A percentile compares a stretch with the other conserved stretches of the same genome.
Evolutionary conservation across 208 protist genomes (phyloP).

Genomic region (Willaertia magna): DNA sequence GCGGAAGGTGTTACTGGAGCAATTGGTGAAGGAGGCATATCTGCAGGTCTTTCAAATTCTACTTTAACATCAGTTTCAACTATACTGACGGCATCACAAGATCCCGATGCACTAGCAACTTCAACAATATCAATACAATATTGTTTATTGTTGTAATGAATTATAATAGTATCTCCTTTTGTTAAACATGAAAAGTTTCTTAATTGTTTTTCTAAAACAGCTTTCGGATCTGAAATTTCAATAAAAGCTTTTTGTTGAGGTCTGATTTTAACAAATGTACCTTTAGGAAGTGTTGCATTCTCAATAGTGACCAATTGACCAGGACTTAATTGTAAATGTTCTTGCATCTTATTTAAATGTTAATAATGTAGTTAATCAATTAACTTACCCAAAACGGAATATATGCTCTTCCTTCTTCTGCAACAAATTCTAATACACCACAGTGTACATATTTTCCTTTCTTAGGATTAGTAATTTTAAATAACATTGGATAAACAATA

Average conservation of each 20-base stretch:
- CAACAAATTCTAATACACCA: conserved; percentile 77
- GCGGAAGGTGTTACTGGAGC: conserved; percentile 6
- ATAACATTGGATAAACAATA: conserved; percentile 74
- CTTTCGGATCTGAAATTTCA: conserved; percentile 72
- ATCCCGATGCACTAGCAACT: conserved; percentile 3
- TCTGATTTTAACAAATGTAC: conserved; percentile 70
- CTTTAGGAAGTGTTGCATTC: conserved; percentile 53
- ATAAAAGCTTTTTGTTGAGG: conserved; percentile 73
- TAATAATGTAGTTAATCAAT: background rate
- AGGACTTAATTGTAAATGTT: conserved; percentile 49
- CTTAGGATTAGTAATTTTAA: conserved; percentile 49
- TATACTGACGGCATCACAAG: conserved; percentile 57
- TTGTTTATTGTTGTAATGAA: conserved; percentile 62
- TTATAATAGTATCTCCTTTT: conserved; percentile 63
- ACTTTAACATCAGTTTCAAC: conserved; percentile 82
- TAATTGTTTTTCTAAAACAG: conserved; percentile 64
- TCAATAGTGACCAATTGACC: conserved; percentile 48
- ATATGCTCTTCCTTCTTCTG: conserved; percentile 61
- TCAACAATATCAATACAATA: conserved; percentile 71
- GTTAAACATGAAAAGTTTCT: conserved; percentile 71
- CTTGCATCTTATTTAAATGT: conserved; percentile 54
- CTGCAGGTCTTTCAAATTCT: conserved; percentile 73
- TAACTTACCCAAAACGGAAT: conserved; percentile 60
- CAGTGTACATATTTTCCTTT: conserved; percentile 42
- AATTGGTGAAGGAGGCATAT: conserved; percentile 58